Evolutionary conservation across 73 alveolate genomes (phyloP), one percentile per base, ranked within the genome.

Genomic region (Symbiodinium natans): DNA sequence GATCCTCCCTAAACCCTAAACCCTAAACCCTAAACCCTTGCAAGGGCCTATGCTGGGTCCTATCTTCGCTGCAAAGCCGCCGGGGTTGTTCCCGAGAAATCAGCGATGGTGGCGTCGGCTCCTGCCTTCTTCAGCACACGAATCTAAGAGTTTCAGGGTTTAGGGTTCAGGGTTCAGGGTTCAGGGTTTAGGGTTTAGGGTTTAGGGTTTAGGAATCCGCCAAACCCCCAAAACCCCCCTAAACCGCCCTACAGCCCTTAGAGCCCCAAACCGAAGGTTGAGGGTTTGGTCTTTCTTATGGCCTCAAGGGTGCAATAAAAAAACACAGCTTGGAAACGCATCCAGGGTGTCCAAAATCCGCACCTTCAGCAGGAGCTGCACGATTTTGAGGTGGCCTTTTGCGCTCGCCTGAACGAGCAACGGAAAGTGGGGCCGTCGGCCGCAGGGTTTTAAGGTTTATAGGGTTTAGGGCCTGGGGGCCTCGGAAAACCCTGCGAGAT

Each of bases 321-420:
- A n/a, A n/a, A n/a, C n/a, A n/a, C n/a, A n/a, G n/a, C n/a, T n/a
- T n/a, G n/a, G n/a, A n/a, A n/a, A n/a, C n/a, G n/a, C n/a, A n/a
- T n/a, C n/a, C n/a, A n/a, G n/a, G n/a, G n/a, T 27, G 2, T 52
- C 25, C 68, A 52, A 52, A 52, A 7, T 27, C 68, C 68, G 41
- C 5, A 43, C 93, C 80, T 85, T 85, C 82, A 85, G 82, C 80
- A 85, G 38, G 31, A 85, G 63, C 93, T 85, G 63, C 82, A 85
- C 93, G 48, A 34, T 41, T 52, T 85, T 85, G 82, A 85, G 43
- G 48, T 48, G 80, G 36, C 82, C 82, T 33, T 34, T n/a, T 43
- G 54, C 46, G 33, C 93, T 85, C 23, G 93, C 93, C 93, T 85
- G 31, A n/a, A 46, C 9, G 59, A 46, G 9, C 59, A 46, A 21